These are phyloP conservation scores for Dothistroma pini DNA, from an alignment of 2,329 filamentous ascomycete genomes.

Conservation along the genomic window DNA sequence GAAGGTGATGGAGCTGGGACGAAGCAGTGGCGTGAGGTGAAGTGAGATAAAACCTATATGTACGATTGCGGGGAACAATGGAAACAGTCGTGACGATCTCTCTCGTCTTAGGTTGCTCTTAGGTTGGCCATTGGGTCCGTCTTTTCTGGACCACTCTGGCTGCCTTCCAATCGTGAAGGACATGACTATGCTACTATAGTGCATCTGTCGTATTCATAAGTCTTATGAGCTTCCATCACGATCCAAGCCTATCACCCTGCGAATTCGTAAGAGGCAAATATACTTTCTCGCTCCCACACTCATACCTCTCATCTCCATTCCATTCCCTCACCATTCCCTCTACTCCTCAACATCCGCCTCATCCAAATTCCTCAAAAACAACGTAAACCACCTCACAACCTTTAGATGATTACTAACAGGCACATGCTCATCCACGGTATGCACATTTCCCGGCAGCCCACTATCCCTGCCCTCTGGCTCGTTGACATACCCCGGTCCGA, in stretches of 20 bases:
- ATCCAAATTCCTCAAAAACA: slow-evolving; percentile 46
- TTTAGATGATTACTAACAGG: slow-evolving; percentile 42
- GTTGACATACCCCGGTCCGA: slow-evolving; percentile 34
- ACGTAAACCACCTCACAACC: slow-evolving; percentile 40
- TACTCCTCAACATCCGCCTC: slow-evolving; percentile 37
- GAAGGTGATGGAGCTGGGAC: too few relatives aligned
- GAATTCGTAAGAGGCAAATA: too few relatives aligned
- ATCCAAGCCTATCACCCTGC: background rate
- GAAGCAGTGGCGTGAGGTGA: background rate
- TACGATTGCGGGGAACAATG: too few relatives aligned
- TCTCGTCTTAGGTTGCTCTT: too few relatives aligned
- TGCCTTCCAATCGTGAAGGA: background rate
- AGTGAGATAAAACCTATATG: too few relatives aligned
- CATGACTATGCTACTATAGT: too few relatives aligned
- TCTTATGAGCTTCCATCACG: background rate
- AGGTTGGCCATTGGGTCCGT: too few relatives aligned
- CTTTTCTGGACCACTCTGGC: background rate
- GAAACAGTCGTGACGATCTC: too few relatives aligned
- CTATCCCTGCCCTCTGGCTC: slow-evolving; percentile 19
- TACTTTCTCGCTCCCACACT: too few relatives aligned
- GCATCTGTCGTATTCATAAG: background rate
- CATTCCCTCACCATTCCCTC: background rate
- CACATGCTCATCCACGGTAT: slow-evolving; percentile 35
- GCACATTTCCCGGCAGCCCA: slow-evolving; percentile 31
- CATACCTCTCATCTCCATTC: too few relatives aligned